phyloP scores from a whole-genome alignment of 768 basidiomycete genomes.

The Tephrocybe sp. region DNA sequence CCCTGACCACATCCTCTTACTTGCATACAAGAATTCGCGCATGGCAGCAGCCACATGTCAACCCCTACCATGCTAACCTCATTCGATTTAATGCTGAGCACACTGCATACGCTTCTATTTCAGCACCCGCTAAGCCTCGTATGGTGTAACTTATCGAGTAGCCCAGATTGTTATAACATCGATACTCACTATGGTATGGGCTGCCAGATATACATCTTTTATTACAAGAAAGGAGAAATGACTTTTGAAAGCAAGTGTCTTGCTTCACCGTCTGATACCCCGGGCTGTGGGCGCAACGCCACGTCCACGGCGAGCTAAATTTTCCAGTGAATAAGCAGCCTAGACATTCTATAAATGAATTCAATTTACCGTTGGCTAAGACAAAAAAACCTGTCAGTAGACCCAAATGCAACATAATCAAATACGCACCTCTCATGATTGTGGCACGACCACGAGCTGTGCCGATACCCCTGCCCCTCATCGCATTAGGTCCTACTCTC shows the following conservation, averaged over 20 bases:
- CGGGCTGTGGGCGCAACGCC: slow-evolving; percentile 70
- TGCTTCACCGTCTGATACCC: slow-evolving; percentile 74
- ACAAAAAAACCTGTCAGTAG: slow-evolving; percentile 16
- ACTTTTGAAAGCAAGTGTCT: background rate
- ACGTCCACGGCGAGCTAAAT: slow-evolving; percentile 80
- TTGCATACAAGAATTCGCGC: background rate
- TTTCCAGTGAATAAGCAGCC: slow-evolving; percentile 8
- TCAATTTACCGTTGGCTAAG: slow-evolving; percentile 67
- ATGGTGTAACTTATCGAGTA: background rate
- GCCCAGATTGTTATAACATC: slow-evolving; percentile 1
- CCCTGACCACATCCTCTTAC: background rate
- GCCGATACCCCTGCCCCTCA: slow-evolving; percentile 98
- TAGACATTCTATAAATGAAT: background rate
- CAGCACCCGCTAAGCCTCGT: background rate
- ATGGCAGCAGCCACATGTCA: too few relatives aligned
- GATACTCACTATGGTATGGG: slow-evolving; percentile 12
- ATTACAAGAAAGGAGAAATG: slow-evolving; percentile 6
- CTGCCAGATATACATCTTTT: slow-evolving; percentile 12
- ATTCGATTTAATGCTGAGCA: too few relatives aligned
- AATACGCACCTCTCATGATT: slow-evolving; percentile 86
- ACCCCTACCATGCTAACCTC: too few relatives aligned
- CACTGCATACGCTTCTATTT: too few relatives aligned
- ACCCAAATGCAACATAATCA: slow-evolving; percentile 6
- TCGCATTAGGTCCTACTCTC: slow-evolving; percentile 95
- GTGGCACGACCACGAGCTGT: slow-evolving; percentile 98